Base-by-base conservation (phyloP, 2,329 filamentous ascomycete species). In the Xylaria digitata region DNA sequence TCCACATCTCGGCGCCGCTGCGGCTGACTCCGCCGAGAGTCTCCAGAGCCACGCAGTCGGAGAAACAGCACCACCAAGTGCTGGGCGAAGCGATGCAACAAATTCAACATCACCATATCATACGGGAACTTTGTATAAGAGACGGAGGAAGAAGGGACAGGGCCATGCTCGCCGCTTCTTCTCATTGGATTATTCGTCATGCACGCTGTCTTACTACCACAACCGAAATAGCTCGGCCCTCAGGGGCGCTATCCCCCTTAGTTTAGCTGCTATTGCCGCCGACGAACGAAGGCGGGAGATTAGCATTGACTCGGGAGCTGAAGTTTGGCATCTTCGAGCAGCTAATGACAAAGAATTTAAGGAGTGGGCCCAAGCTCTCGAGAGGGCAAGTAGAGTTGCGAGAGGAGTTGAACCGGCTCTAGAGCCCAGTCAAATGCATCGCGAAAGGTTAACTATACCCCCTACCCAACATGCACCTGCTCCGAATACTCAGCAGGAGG, bases 181-280 rank as follows among this genome's bases (percentile, higher is more conserved):
- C 81, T 97, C 95, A 0, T 85, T 99, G 61, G 96, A 99, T 78
- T 98, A 94, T 77, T 94, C 92, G 3, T 94, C 95, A 0, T 97
- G 92, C 68, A 98, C 96, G 0, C 83, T 99, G 37, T 98, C 96
- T 0, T 99, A 99, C 82, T 99, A 97, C 78, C 92, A 96, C 77
- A 96, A 95, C 78, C 91, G 93, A 52, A 95, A 96, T 76, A 97
- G 95, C 5, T 96, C 95, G 6, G 94, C 95, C 0, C 84, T 99
- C 49, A 89, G 96, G 66, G 96, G 96, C 19, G 94, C 96, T 7
- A 96, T 99, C 58, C 96, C 96, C 0, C 85, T 99, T 8, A 96
- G 93, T 30, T 82, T 99, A 58, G 96, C 96, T 17, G 96, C 93
- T 4, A 92, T 99, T 66, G 92, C 94, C 3, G 93, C 93, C 7